A percentile compares a stretch with the other conserved stretches of the same genome.
Evolutionary conservation across 495 filamentous ascomycete species (phyloP).

Genomic region (Podospora pseudoanserina): DNA sequence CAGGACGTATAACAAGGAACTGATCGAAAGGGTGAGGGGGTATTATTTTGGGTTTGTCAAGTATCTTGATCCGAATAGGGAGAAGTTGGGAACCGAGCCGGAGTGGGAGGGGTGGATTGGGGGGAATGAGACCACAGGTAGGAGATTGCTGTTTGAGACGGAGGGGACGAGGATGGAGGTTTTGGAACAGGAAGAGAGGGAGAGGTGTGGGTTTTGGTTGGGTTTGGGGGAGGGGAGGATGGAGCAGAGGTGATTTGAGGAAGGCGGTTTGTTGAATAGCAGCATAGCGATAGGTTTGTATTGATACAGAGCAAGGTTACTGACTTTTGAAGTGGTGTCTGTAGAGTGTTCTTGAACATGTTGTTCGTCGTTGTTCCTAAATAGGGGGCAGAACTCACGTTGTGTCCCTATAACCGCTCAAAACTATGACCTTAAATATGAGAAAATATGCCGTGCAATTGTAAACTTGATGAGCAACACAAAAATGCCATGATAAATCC

Average conservation of each 20-base stretch:
- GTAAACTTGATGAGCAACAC: too few relatives aligned
- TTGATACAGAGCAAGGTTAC: too few relatives aligned
- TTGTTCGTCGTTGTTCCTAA: too few relatives aligned
- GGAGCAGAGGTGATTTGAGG: slow-evolving; percentile 28
- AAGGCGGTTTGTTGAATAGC: too few relatives aligned
- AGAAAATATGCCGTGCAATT: background rate
- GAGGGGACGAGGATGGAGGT: slow-evolving; percentile 36
- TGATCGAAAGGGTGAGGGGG: slow-evolving; percentile 38
- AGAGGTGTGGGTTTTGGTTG: slow-evolving; percentile 32
- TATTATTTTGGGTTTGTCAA: slow-evolving; percentile 44
- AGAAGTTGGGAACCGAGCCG: slow-evolving; percentile 23
- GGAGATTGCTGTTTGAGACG: slow-evolving; percentile 34
- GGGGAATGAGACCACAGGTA: background rate
- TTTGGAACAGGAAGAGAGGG: slow-evolving; percentile 27
- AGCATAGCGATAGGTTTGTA: too few relatives aligned
- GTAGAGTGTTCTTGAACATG: too few relatives aligned
- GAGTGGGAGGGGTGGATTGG: slow-evolving; percentile 35
- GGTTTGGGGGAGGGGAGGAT: slow-evolving; percentile 35
- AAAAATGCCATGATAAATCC: background rate
- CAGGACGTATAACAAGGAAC: slow-evolving; percentile 32
- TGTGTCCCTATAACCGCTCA: too few relatives aligned
- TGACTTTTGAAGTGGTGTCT: too few relatives aligned
- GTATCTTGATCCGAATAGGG: slow-evolving; percentile 35
- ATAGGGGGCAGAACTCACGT: too few relatives aligned
- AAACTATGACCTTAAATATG: background rate